These are phyloP conservation scores for Linanthus parryae DNA, from an alignment of 148 eudicot genomes.

Conservation along the genomic window DNA sequence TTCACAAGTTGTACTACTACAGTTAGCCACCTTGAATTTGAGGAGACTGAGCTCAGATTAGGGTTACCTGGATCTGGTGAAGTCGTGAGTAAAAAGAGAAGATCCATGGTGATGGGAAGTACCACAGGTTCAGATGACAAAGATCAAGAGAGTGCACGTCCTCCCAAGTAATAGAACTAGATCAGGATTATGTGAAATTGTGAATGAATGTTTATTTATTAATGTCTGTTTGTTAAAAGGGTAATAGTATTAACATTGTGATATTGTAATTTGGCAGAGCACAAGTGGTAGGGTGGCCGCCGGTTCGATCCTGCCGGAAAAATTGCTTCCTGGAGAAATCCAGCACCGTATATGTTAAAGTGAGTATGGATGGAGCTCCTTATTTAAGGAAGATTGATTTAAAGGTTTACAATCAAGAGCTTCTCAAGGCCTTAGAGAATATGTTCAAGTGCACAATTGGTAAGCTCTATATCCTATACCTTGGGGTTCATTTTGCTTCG, in stretches of 20 bases:
- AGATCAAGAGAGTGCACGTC: conserved; percentile 31
- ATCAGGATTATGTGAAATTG: background rate
- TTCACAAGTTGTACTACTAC: too few relatives aligned
- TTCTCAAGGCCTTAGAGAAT: conserved; percentile 39
- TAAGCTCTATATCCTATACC: too few relatives aligned
- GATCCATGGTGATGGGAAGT: conserved; percentile 24
- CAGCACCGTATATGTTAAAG: conserved; percentile 38
- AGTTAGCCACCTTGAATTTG: conserved; percentile 35
- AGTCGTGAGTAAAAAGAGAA: conserved; percentile 38
- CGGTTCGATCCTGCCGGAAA: conserved; percentile 55
- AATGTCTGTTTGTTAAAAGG: background rate
- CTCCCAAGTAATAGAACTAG: conserved; percentile 73
- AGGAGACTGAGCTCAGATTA: conserved; percentile 62
- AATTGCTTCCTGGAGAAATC: conserved; percentile 37
- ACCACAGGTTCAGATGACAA: conserved; percentile 21
- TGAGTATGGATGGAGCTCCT: conserved; percentile 84
- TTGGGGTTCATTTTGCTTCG: too few relatives aligned
- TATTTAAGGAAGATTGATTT: conserved; percentile 65
- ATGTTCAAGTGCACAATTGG: conserved; percentile 53
- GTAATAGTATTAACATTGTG: too few relatives aligned
- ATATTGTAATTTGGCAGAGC: conserved; percentile 38
- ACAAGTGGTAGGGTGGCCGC: conserved; percentile 78
- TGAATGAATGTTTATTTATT: background rate
- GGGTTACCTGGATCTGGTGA: conserved; percentile 53
- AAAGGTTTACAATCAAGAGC: conserved; percentile 43